phyloP scores from a whole-genome alignment of 2,329 filamentous ascomycete genomes.

The Zymoseptoria brevis region DNA sequence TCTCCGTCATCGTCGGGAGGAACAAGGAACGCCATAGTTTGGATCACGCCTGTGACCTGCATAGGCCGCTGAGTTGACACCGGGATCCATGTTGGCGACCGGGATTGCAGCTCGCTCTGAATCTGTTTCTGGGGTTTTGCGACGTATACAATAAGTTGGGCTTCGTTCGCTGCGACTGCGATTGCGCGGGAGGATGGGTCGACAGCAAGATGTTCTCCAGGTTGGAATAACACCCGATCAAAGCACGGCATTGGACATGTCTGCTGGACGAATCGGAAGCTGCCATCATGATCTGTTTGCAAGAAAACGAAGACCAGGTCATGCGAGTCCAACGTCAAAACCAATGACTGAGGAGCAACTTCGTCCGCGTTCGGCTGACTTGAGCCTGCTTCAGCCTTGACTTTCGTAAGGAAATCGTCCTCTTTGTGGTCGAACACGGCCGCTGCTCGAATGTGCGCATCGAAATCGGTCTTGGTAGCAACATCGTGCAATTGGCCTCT shows the following conservation, averaged over 20 bases:
- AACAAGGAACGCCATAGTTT: constrained; percentile 79
- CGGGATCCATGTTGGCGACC: constrained; percentile 45
- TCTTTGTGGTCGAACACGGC: constrained; percentile 54
- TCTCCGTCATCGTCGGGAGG: constrained; percentile 58
- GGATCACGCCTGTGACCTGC: constrained; percentile 61
- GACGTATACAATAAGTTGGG: constrained; percentile 63
- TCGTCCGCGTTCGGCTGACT: not conserved
- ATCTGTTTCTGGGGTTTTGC: constrained; percentile 50
- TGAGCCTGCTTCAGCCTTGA: constrained; percentile 19
- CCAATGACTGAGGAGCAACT: constrained; percentile 67
- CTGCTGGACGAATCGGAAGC: constrained; percentile 54
- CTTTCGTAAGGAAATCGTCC: constrained; percentile 20
- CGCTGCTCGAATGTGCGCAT: constrained; percentile 68
- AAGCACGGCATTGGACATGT: constrained; percentile 53
- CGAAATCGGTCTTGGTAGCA: constrained; percentile 71
- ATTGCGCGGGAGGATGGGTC: constrained; percentile 61
- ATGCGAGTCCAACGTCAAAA: constrained; percentile 66
- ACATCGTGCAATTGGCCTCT: constrained; percentile 67
- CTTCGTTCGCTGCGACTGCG: constrained; percentile 63
- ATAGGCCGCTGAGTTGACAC: constrained; percentile 47
- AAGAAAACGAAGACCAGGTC: constrained; percentile 73
- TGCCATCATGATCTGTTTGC: constrained; percentile 36
- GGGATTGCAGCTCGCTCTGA: constrained; percentile 44
- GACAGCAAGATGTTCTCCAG: constrained; percentile 62
- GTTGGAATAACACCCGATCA: constrained; percentile 42